These are phyloP conservation scores for Suhomyces bokatorum DNA, from an alignment of 1,139 yeast species.

Conservation along the genomic window DNA sequence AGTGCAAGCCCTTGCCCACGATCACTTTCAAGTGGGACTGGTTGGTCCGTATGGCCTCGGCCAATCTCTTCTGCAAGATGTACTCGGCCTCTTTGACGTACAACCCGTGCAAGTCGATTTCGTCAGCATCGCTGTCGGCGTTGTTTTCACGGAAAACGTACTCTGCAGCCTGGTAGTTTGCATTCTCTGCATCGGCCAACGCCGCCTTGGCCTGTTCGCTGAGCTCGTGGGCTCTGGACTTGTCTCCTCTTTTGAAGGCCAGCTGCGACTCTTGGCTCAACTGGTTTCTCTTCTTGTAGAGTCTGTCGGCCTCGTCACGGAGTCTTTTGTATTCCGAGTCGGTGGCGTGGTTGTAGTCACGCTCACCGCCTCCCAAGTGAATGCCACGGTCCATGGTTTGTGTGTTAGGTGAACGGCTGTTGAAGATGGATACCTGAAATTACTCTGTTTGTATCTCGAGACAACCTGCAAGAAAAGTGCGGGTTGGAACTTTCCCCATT, in stretches of 20 bases:
- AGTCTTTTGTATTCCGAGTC: slow-evolving; percentile 65
- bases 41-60: slow-evolving; percentile 59
- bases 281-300: slow-evolving; percentile 56
- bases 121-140: slow-evolving; percentile 78
- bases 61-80: slow-evolving; percentile 70
- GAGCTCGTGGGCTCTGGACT: slow-evolving; percentile 66
- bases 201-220: slow-evolving; percentile 69
- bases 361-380: slow-evolving; percentile 37
- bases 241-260: slow-evolving; percentile 76
- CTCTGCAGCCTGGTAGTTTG: slow-evolving; percentile 81
- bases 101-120: slow-evolving; percentile 91
- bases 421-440: slow-evolving; percentile 1
- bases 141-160: slow-evolving; percentile 89
- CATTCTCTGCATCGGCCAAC: slow-evolving; percentile 60
- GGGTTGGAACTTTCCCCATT: background rate
- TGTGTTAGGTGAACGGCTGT: background rate
- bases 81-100: slow-evolving; percentile 86
- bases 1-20: slow-evolving; percentile 94
- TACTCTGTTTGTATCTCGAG: background rate
- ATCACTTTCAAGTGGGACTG: slow-evolving; percentile 66
- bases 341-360: slow-evolving; percentile 72
- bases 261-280: slow-evolving; percentile 68
- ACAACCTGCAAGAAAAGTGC: background rate
- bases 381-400: slow-evolving; percentile 35
- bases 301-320: slow-evolving; percentile 68